phyloP scores from a whole-genome alignment of 78 protist genomes.

The Andalucia godoyi region DNA sequence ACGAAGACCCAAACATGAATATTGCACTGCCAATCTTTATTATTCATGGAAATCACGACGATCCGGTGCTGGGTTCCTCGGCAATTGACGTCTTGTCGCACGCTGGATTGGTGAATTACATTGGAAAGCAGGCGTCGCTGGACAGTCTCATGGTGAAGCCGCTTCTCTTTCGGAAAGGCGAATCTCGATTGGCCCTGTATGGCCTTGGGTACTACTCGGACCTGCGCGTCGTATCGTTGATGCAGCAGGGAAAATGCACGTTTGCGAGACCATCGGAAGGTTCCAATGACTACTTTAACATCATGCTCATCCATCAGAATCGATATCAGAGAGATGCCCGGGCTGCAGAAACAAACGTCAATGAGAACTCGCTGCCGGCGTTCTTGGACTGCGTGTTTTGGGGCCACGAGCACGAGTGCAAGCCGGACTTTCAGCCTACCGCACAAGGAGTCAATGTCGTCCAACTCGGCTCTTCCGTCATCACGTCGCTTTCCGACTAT shows the following conservation, averaged over 20 bases:
- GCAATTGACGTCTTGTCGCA: slow-evolving; percentile 77
- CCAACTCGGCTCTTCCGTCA: slow-evolving; percentile 90
- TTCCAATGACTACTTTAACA: slow-evolving; percentile 78
- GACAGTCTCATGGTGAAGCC: slow-evolving; percentile 72
- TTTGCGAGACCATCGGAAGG: slow-evolving; percentile 51
- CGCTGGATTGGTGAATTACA: slow-evolving; percentile 75
- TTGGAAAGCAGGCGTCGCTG: slow-evolving; percentile 59
- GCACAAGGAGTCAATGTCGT: slow-evolving; percentile 30
- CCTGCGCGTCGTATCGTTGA: slow-evolving; percentile 78
- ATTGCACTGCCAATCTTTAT: slow-evolving; percentile 89
- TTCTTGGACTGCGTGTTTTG: slow-evolving; percentile 86
- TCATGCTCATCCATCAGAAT: slow-evolving; percentile 90
- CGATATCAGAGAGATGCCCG: slow-evolving; percentile 36
- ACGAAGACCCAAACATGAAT: slow-evolving; percentile 86
- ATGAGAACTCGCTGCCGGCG: slow-evolving; percentile 54
- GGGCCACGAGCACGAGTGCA: slow-evolving; percentile 70
- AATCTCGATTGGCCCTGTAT: slow-evolving; percentile 66
- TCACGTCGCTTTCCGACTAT: slow-evolving; percentile 67
- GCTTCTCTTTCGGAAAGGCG: slow-evolving; percentile 51
- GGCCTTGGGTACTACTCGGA: slow-evolving; percentile 93
- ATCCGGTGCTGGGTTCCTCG: slow-evolving; percentile 81
- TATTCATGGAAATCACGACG: slow-evolving; percentile 99
- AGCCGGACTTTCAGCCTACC: not conserved
- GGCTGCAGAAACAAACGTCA: slow-evolving; percentile 50
- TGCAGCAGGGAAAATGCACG: slow-evolving; percentile 30